Percentiles rank a stretch among this genome's conserved stretches.
phyloP scores from a whole-genome alignment of 441 rosid genomes.

The Brassica balearica region DNA sequence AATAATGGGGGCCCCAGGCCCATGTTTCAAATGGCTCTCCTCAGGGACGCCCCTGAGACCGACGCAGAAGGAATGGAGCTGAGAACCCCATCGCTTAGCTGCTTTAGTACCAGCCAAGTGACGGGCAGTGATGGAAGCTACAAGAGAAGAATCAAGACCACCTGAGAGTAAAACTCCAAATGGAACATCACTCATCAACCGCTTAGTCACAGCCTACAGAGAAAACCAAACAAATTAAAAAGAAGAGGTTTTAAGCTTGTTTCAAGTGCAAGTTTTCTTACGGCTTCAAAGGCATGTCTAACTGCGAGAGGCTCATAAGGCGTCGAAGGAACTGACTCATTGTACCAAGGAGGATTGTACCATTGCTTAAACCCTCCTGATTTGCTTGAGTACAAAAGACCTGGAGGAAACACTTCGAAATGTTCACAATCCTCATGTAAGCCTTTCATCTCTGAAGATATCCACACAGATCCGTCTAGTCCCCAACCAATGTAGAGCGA shows the following conservation, averaged over 20 bases:
- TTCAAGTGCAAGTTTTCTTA: constrained; percentile 38
- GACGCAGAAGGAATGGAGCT: constrained; percentile 86
- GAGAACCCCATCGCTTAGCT: constrained; percentile 78
- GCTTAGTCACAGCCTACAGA: constrained; percentile 77
- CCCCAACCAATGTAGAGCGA: constrained; percentile 96
- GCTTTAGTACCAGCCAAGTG: constrained; percentile 71
- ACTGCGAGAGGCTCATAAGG: constrained; percentile 81
- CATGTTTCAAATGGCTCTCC: no score
- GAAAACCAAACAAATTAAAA: neutral
- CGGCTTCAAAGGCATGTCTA: constrained; percentile 71
- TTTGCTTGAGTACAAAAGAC: constrained; percentile 87
- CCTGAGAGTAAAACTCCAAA: constrained; percentile 91
- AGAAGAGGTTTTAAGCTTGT: neutral
- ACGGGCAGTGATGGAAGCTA: constrained; percentile 81
- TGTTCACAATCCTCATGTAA: constrained; percentile 85
- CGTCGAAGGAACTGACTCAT: constrained; percentile 63
- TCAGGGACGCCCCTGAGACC: constrained; percentile 24
- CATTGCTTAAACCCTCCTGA: constrained; percentile 59
- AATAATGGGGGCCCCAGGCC: no score
- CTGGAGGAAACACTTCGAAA: constrained; percentile 86
- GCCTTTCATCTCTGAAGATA: constrained; percentile 85
- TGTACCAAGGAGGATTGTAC: constrained; percentile 92
- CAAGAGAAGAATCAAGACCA: constrained; percentile 88
- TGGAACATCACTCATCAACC: constrained; percentile 93
- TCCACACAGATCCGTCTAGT: constrained; percentile 81